phyloP scores from a whole-genome alignment of 2,329 filamentous ascomycete genomes.

The Pestalotiopsis sp. region DNA sequence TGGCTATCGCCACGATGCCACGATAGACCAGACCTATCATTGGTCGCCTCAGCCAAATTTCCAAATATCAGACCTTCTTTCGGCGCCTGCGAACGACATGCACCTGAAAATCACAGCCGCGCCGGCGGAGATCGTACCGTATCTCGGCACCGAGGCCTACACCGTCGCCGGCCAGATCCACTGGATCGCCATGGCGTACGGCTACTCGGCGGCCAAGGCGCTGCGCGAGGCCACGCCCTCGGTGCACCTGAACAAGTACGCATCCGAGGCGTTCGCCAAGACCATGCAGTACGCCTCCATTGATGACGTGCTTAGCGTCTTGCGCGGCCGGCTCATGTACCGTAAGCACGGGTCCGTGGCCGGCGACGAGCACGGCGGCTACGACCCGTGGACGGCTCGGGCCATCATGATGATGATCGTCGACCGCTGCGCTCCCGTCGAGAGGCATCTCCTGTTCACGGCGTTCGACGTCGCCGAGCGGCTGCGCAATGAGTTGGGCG shows the following conservation, averaged over 20 bases:
- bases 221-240: not conserved
- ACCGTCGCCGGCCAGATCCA: constrained; percentile 10
- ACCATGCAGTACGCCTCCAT: not conserved
- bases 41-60: not conserved
- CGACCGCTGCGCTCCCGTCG: not conserved
- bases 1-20: not conserved
- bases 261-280: not conserved
- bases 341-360: constrained; percentile 5
- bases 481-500: not conserved
- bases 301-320: not conserved
- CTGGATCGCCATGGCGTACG: constrained; percentile 6
- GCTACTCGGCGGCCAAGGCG: not conserved
- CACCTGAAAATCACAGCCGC: not conserved
- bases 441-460: not conserved
- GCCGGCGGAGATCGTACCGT: not conserved
- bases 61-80: not conserved
- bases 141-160: not conserved
- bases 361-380: not conserved
- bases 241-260: not conserved
- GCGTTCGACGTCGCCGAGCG: constrained; percentile 1
- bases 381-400: not conserved
- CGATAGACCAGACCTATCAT: not conserved
- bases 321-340: constrained; percentile 7
- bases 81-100: not conserved
- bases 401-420: not conserved